A percentile compares a stretch with the other conserved stretches of the same genome.
These are phyloP conservation scores for Xylariaceae sp. DNA, from an alignment of 2,329 filamentous ascomycete species.

Conservation along the genomic window DNA sequence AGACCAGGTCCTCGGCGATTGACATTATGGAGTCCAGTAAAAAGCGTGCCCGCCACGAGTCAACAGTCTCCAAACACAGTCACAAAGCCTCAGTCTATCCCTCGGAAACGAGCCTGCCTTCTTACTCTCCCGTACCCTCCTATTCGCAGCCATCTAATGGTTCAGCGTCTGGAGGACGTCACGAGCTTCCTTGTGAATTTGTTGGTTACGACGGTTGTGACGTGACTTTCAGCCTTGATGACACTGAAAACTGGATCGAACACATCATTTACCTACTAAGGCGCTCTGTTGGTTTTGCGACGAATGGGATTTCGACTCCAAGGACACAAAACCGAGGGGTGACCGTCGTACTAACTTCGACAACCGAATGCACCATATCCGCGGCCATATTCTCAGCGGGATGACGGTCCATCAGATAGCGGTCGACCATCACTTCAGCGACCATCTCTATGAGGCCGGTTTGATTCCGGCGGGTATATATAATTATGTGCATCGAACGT, in stretches of 20 bases:
- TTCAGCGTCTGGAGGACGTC: too few species aligned
- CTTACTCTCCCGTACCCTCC: too few species aligned
- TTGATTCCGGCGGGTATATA: slow-evolving; percentile 16
- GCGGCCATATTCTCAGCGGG: slow-evolving; percentile 38
- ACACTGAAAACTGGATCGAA: slow-evolving; percentile 43
- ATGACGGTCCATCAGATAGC: slow-evolving; percentile 55
- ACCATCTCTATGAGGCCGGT: slow-evolving; percentile 50
- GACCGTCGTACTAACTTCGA: slow-evolving; percentile 31
- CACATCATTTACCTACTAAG: slow-evolving; percentile 43
- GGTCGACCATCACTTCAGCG: slow-evolving; percentile 83
- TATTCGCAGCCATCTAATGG: too few species aligned
- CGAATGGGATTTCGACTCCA: slow-evolving; percentile 29
- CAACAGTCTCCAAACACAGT: too few species aligned
- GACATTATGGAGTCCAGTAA: too few species aligned
- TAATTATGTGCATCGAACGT: not conserved
- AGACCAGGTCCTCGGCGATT: too few species aligned
- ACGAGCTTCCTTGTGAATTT: slow-evolving; percentile 46
- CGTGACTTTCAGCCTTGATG: slow-evolving; percentile 35
- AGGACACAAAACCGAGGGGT: not conserved
- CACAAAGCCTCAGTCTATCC: too few species aligned
- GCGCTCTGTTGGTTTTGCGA: slow-evolving; percentile 53
- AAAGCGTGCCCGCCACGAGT: too few species aligned
- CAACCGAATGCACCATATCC: slow-evolving; percentile 50
- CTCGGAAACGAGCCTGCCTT: too few species aligned
- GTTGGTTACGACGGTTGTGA: slow-evolving; percentile 35